Evolutionary conservation across 2,329 filamentous ascomycete species (phyloP), one percentile per base, ranked within the genome.

Genomic region (Dactylellina leptospora): DNA sequence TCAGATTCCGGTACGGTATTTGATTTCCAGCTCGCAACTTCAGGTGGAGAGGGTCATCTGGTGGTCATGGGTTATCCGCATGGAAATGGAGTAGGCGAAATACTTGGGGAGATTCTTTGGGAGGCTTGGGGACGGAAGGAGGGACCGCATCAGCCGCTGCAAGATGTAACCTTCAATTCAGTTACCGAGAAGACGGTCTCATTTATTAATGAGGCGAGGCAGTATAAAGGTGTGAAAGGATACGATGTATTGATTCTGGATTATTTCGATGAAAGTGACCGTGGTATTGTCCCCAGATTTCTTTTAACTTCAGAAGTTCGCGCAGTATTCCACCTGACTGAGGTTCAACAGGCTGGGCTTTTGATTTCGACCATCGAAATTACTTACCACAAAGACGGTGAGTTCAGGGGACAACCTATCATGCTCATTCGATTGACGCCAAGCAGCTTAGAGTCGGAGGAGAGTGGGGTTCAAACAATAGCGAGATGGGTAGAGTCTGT

Each of bases 341-440:
- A 27, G 6, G n/a, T 42, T 56, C 53, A 56, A 18, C 13, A 27
- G 10, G 3, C 6, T 2, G 10, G 3, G 6, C 30, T 18, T 40
- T 2, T 44, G 8, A 28, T 56, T 18, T 56, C 53, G 11, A 56
- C 53, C 3, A 27, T 56, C 10, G 53, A 56, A 18, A 38, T 42
- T 16, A 40, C 6, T 13, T 56, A 44, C 20, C 53, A 27, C 28
- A 20, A 44, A 5, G 18, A 11, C 20, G 53, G 33, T 10, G 20
- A 23, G 13, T 6, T 42, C 2, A 16, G 25, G 30, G 18, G 23
- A 13, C 20, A 42, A 9, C 53, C 36, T 8, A 27, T 56, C 27
- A 20, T 56, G 2, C 18, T 56, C n/a, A 18, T 56, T 13, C 27
- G 53, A 18, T 38, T 56, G 2, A 28, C 53, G 1, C 10, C 20